Percentiles rank a stretch among this genome's conserved stretches.
Evolutionary conservation across 2,329 filamentous ascomycete genomes (phyloP).

Genomic region (Penicillium sp.): DNA sequence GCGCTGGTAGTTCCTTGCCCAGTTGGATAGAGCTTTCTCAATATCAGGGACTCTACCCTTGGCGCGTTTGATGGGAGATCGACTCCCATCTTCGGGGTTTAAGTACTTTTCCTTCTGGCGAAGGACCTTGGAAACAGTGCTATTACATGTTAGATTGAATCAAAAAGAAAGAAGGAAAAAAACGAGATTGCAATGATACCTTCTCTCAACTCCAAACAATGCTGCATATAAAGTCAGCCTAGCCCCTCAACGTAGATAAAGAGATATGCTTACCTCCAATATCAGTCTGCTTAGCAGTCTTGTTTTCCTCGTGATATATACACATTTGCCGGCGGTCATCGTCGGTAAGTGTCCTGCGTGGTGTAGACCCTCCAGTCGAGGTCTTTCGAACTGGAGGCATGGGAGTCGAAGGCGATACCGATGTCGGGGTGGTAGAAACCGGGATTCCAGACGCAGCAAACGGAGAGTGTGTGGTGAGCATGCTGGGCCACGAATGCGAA

Average conservation of each 20-base stretch:
- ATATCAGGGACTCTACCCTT: constrained; percentile 90
- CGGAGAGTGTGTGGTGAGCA: constrained; percentile 69
- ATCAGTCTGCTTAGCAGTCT: constrained; percentile 88
- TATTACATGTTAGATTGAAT: constrained; percentile 43
- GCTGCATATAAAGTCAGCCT: constrained; percentile 49
- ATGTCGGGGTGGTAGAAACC: constrained; percentile 51
- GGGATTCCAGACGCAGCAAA: constrained; percentile 64
- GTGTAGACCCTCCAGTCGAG: constrained; percentile 56
- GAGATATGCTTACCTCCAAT: constrained; percentile 71
- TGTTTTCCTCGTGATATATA: constrained; percentile 86
- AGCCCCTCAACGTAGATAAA: background rate
- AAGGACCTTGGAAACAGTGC: constrained; percentile 97
- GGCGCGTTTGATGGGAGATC: constrained; percentile 74
- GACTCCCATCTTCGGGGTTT: constrained; percentile 73
- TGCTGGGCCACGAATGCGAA: constrained; percentile 72
- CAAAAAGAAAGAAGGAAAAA: constrained; percentile 17
- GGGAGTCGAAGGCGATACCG: constrained; percentile 54
- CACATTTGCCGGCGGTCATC: constrained; percentile 92
- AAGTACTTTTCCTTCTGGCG: constrained; percentile 94
- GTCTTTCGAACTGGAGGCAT: constrained; percentile 36
- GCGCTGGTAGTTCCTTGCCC: constrained; percentile 77
- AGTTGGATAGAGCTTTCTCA: constrained; percentile 84
- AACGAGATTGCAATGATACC: constrained; percentile 56
- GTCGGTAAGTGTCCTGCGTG: constrained; percentile 85
- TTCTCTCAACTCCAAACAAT: constrained; percentile 94